Percentiles rank a stretch among this genome's conserved stretches.
These are phyloP conservation scores for Irpex sp. DNA, from an alignment of 1,284 basidiomycete species.

Conservation along the genomic window DNA sequence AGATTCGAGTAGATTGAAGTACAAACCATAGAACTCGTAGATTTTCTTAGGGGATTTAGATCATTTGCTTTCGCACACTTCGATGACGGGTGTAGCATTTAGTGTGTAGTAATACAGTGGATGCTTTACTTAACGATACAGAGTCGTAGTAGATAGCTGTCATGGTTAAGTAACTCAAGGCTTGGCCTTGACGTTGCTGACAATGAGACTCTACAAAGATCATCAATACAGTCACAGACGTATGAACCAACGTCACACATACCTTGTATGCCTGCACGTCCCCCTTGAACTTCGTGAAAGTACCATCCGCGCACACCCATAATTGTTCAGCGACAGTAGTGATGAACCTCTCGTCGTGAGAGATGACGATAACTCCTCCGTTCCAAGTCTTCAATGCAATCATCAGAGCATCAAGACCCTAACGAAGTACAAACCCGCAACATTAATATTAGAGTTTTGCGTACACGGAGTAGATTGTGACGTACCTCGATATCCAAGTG, in stretches of 20 bases:
- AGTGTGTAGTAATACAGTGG: too few species aligned
- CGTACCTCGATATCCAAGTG: constrained; percentile 93
- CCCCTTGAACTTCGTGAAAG: constrained; percentile 88
- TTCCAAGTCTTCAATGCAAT: constrained; percentile 90
- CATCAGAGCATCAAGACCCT: constrained; percentile 97
- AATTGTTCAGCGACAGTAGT: constrained; percentile 86
- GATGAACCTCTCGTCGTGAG: constrained; percentile 95
- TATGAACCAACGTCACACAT: constrained; percentile 27
- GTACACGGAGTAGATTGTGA: background rate
- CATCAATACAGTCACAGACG: constrained; percentile 17
- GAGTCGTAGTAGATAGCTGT: background rate
- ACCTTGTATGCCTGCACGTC: constrained; percentile 95
- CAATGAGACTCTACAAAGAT: constrained; percentile 72
- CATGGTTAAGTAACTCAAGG: constrained; percentile 41
- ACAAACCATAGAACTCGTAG: background rate
- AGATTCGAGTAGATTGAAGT: background rate
- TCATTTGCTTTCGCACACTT: background rate
- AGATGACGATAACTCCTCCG: constrained; percentile 95
- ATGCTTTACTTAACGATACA: background rate
- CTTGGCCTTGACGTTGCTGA: constrained; percentile 80
- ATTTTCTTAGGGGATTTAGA: background rate
- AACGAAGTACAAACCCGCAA: background rate
- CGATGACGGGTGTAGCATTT: too few species aligned
- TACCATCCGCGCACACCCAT: constrained; percentile 92
- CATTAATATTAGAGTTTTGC: background rate